Evolutionary conservation across 352 stramenopile species (phyloP).

Genomic region (Pythium rhizo-oryzae): DNA sequence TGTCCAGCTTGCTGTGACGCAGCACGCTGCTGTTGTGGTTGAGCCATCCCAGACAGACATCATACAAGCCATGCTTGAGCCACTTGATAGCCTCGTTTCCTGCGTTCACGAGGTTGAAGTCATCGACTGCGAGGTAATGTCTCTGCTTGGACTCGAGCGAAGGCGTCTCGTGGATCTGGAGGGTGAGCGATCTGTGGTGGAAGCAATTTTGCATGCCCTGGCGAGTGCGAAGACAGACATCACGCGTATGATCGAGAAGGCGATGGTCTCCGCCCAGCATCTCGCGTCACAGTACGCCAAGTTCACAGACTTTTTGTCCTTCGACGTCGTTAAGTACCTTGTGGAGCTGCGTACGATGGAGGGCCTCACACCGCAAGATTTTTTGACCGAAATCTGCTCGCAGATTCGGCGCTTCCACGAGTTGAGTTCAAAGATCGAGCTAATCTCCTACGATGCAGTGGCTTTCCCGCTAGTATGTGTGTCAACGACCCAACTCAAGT

Average conservation of each 20-base stretch:
- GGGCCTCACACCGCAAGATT: slow-evolving; percentile 27
- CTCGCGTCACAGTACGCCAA: slow-evolving; percentile 73
- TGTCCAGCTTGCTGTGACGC: slow-evolving; percentile 46
- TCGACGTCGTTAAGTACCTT: slow-evolving; percentile 82
- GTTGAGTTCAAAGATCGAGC: slow-evolving; percentile 58
- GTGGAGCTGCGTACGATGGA: slow-evolving; percentile 49
- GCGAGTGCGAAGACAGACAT: slow-evolving; percentile 57
- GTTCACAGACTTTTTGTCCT: slow-evolving; percentile 84
- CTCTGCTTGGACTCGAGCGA: slow-evolving; percentile 75
- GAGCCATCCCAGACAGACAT: slow-evolving; percentile 77
- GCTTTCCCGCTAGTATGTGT: slow-evolving; percentile 85
- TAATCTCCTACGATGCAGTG: slow-evolving; percentile 72
- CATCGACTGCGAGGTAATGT: slow-evolving; percentile 92
- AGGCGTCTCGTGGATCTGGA: slow-evolving; percentile 60
- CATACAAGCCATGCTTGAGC: slow-evolving; percentile 67
- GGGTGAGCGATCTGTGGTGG: slow-evolving; percentile 43
- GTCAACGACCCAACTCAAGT: slow-evolving; percentile 64
- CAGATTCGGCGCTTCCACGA: slow-evolving; percentile 83
- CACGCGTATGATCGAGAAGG: slow-evolving; percentile 48
- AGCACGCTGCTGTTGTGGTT: slow-evolving; percentile 51
- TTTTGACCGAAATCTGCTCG: slow-evolving; percentile 51
- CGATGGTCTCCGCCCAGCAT: slow-evolving; percentile 66
- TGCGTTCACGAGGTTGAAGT: slow-evolving; percentile 81
- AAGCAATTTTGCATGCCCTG: slow-evolving; percentile 52
- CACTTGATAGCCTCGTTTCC: slow-evolving; percentile 76